Evolutionary conservation across 305 asterid species (phyloP), one percentile per base, ranked within the genome.

Genomic region (Solanum hybrid): DNA sequence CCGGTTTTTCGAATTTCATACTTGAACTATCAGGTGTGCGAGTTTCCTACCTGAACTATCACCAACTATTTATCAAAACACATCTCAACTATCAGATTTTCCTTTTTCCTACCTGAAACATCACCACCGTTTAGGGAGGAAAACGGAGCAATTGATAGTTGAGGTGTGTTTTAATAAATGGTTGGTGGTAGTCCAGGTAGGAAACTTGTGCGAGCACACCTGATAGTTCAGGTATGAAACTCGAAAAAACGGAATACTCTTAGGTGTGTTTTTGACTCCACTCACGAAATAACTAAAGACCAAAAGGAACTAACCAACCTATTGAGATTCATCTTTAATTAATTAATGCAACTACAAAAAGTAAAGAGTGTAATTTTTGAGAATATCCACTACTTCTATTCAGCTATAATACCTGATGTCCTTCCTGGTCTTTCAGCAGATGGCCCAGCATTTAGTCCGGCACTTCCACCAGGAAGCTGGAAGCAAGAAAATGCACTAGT

Each of bases 351-450:
- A 24, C 68, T 38, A 38, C 68, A 6, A 38, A 79, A 81, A 81
- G 68, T 81, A 38, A 38, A 38, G 33, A 38, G 68, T 4, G 13
- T 81, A 61, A 20, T n/a, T n/a, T 24, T 24, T 24, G 87, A 38
- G 13, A 24, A 26, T 24, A 81, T 81, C 68, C 87, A 45, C 75
- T 27, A 27, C 73, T 84, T 57, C 77, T 76, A 6, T 20, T 89
- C 76, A 2, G 72, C 90, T n/a, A 27, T 79, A 70, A 91, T 92
- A 97, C 99, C 99, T 92, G 98, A 95, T 91, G 95, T 89, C 90
- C 96, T 94, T 93, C 96, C 98, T 41, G 94, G 95, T 91, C 94
- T 94, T 93, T 96, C 99, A 80, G 96, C 98, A 92, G 99, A 96
- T 39, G 98, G 94, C 92, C 98, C 98, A 84, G 95, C 95, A 90